Evolutionary conservation across 371 early-diverging fungal genomes (phyloP), one percentile per base, ranked within the genome.

Genomic region (Syncephalastrum sp.): DNA sequence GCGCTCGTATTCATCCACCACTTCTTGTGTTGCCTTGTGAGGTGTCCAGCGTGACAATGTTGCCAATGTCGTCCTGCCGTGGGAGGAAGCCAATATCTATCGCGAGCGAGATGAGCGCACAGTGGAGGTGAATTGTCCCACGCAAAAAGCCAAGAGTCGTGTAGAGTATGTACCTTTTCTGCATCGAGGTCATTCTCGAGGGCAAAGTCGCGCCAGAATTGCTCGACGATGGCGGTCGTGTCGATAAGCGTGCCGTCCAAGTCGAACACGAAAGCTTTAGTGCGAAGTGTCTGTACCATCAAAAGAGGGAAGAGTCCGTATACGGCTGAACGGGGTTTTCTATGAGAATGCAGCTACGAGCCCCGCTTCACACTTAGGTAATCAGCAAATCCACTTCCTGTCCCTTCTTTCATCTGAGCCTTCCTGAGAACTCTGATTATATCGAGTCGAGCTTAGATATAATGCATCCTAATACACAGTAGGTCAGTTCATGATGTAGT

Each of bases 61-160:
- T 19, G 75, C 80, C 27, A 79, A 72, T 3, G 74, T 79, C 56
- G 74, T 64, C 8, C 72, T 63, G 14, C 80, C 80, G 54, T 79
- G 80, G 5, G 74, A 74, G 27, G 64, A 67, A 15, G 60, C 69
- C 43, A 79, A 61, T 23, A 63, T 63, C 52, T 72, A 61, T 14
- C 15, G n/a, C 15, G n/a, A 14, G 25, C 5, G 33, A 25, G 17
- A 21, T 50, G 41, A 54, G 14, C 38, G 8, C 8, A 10, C 38
- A 33, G 2, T 72, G 38, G 12, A 33, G 7, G 2, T 72, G 38
- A 2, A 33, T 5, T 10, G 10, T 33, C 38, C 10, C 38, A 33
- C 38, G 38, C 38, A 33, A 2, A 10, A 10, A 12, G 12, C 29
- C 4, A 3, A 1, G 38, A 3, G 21, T 21, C 21, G 21, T 21